These are phyloP conservation scores for Lentinula edodes DNA, from an alignment of 768 basidiomycete genomes.

Conservation along the genomic window DNA sequence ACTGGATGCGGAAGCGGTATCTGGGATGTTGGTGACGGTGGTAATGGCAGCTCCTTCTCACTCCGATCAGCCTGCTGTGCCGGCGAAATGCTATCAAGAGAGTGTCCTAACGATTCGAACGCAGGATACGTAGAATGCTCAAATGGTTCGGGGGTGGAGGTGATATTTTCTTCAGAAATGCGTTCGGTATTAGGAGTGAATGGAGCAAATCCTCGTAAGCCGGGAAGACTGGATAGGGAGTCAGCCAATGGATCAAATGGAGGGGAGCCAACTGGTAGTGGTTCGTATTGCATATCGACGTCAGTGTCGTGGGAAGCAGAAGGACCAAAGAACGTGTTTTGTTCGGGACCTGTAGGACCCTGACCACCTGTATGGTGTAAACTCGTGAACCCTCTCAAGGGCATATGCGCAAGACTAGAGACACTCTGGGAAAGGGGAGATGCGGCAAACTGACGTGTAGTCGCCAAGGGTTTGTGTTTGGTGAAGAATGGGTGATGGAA, in stretches of 20 bases:
- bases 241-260: neutral
- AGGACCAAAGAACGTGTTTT: too few species aligned
- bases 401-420: neutral
- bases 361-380: too few species aligned
- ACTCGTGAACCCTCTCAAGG: neutral
- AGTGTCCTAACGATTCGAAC: neutral
- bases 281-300: too few species aligned
- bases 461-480: too few species aligned
- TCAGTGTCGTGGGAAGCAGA: too few species aligned
- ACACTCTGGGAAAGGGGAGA: neutral
- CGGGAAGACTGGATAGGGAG: neutral
- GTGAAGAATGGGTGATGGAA: neutral
- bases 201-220: neutral
- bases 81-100: neutral
- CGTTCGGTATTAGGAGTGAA: neutral
- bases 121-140: neutral
- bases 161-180: neutral
- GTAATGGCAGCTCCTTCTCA: neutral
- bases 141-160: neutral
- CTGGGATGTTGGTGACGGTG: neutral
- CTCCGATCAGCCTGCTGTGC: too few species aligned
- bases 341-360: too few species aligned
- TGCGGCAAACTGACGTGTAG: neutral
- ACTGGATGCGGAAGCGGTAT: too few species aligned
- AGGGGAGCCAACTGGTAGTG: too few species aligned